phyloP scores from a whole-genome alignment of 306 rosid species.

The Mucuna pruriens region DNA sequence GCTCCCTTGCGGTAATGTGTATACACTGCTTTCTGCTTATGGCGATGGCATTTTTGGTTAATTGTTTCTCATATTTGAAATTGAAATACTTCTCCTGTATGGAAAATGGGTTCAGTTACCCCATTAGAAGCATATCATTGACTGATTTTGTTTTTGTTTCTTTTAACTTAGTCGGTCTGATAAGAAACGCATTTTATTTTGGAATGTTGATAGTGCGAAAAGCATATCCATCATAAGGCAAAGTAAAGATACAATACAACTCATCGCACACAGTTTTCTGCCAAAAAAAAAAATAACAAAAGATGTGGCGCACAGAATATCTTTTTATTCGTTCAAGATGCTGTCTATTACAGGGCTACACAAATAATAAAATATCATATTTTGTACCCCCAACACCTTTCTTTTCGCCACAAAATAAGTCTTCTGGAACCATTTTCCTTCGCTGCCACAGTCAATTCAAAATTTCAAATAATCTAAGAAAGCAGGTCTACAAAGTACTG shows the following conservation, averaged over 20 bases:
- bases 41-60: conserved; percentile 24
- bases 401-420: background rate
- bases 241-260: background rate
- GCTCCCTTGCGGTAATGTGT: background rate
- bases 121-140: background rate
- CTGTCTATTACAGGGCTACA: background rate
- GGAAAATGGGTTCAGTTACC: background rate
- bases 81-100: conserved; percentile 11
- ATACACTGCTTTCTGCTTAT: background rate
- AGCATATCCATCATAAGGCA: conserved; percentile 27
- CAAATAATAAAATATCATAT: no score
- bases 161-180: background rate
- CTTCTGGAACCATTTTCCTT: background rate
- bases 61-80: background rate
- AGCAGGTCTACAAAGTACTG: background rate
- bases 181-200: background rate
- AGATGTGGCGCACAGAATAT: background rate
- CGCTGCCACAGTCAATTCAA: background rate
- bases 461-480: background rate
- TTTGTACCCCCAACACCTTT: background rate
- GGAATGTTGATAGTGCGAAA: conserved; percentile 10
- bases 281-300: background rate
- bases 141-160: background rate
- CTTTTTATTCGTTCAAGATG: conserved; percentile 5
- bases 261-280: background rate